Base-by-base conservation (phyloP, 768 basidiomycete species). In the Suillus sp. region DNA sequence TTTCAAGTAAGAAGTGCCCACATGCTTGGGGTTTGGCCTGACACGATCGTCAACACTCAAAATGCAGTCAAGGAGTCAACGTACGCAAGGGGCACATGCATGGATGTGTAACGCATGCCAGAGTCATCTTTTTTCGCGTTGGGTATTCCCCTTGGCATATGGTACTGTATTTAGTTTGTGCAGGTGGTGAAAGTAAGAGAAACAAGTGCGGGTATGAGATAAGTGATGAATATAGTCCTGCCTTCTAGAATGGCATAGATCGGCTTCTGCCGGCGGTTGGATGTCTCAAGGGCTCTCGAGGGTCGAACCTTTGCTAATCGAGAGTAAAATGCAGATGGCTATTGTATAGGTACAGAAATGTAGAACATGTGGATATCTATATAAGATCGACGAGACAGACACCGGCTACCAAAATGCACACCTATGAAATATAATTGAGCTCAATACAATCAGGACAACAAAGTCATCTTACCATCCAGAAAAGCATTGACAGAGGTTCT, bases 401-500 rank as follows among this genome's bases (percentile, higher is more conserved):
- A 30, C 22, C 4, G 18, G 7, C 25, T 77, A 92, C 90, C 90
- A 92, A 78, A 91, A 92, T 47, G 90, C 90, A 77, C 90, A 91
- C 83, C 83, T 84, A 63, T 18, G 43, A 45, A 65, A 59, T 34
- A 13, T 66, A 40, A 62, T 13, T 62, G 37, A 61, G 56, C 60
- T 35, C 35, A 50, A 27, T 1, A 13, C 7, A 60, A 32, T 34
- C 37, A 53, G 20, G 14, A 38, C 63, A 50, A 42, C 9, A 32
- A 18, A 34, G 40, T 32, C 9, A 25, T 74, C 85, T 60, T 70
- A 90, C 95, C 95, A 96, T 74, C 95, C 95, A 65, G 94, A 92
- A 81, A 96, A 97, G 71, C 94, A 95, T 74, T 96, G 96, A 74
- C 95, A 97, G 2, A 99, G 85, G 74, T 99, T 97, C 75, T 98